These are phyloP conservation scores for Cyclaneusma minus DNA, from an alignment of 2,329 filamentous ascomycete genomes.

Conservation along the genomic window DNA sequence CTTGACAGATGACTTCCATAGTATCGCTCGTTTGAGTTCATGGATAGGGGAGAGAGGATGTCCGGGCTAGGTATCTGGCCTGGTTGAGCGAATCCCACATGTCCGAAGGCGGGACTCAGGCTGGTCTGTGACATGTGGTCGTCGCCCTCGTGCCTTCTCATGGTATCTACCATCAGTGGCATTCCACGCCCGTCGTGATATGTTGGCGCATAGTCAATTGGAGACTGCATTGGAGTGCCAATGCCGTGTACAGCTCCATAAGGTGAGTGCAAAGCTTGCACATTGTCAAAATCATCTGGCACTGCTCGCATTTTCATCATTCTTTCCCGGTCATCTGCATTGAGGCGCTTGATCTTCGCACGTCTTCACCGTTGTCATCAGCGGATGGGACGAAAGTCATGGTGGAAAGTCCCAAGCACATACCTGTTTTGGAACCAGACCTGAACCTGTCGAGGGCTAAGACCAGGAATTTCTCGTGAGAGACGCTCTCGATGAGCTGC, in stretches of 20 bases:
- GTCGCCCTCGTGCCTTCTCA: slow-evolving; percentile 45
- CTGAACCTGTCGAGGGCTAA: slow-evolving; percentile 86
- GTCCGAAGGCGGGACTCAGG: slow-evolving; percentile 51
- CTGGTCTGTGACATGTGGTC: slow-evolving; percentile 52
- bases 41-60: slow-evolving; percentile 40
- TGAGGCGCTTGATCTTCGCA: slow-evolving; percentile 57
- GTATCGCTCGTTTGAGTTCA: slow-evolving; percentile 38
- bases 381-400: slow-evolving; percentile 3
- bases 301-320: slow-evolving; percentile 61
- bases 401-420: slow-evolving; percentile 14
- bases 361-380: slow-evolving; percentile 27
- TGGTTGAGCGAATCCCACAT: slow-evolving; percentile 45
- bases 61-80: slow-evolving; percentile 34
- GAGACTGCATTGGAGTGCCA: slow-evolving; percentile 18
- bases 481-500: slow-evolving; percentile 78
- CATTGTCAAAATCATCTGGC: slow-evolving; percentile 55
- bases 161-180: slow-evolving; percentile 52
- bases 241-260: slow-evolving; percentile 36
- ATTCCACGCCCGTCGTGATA: slow-evolving; percentile 40
- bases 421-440: slow-evolving; percentile 99
- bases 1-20: slow-evolving; percentile 32
- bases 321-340: slow-evolving; percentile 52
- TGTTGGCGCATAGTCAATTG: slow-evolving; percentile 22
- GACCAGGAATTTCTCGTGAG: slow-evolving; percentile 76
- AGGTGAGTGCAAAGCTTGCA: slow-evolving; percentile 51